phyloP scores from a whole-genome alignment of 2,329 filamentous ascomycete genomes.

The Aureobasidium melanogenum region DNA sequence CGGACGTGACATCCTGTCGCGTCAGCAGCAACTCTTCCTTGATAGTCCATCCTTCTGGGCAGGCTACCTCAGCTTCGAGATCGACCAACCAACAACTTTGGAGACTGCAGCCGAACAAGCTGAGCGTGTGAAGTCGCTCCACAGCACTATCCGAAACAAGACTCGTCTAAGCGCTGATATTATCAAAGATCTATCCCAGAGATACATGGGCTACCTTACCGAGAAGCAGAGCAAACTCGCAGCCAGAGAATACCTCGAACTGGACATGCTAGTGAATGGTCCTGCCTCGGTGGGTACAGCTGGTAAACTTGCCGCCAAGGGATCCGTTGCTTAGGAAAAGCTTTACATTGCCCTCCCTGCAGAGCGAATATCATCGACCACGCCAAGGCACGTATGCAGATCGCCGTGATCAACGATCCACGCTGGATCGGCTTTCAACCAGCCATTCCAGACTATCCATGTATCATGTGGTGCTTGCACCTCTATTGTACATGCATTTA shows the following conservation, averaged over 20 bases:
- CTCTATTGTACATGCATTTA: neutral
- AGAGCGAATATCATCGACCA: neutral
- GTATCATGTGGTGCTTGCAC: neutral
- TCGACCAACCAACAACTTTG: conserved; percentile 65
- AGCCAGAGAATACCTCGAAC: conserved; percentile 73
- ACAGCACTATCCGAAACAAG: conserved; percentile 64
- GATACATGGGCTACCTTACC: conserved; percentile 77
- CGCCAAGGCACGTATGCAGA: neutral
- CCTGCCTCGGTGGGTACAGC: conserved; percentile 23
- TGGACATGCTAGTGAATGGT: conserved; percentile 84
- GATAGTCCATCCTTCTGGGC: conserved; percentile 86
- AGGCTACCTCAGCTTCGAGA: conserved; percentile 80
- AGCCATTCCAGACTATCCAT: neutral
- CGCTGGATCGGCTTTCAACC: conserved; percentile 4
- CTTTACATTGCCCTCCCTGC: neutral
- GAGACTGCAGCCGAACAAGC: conserved; percentile 58
- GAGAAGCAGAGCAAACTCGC: conserved; percentile 73
- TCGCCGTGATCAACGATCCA: neutral
- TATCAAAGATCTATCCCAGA: conserved; percentile 66
- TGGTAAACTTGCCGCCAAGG: neutral
- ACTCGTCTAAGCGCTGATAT: conserved; percentile 58
- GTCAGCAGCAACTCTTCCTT: conserved; percentile 73
- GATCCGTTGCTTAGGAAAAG: neutral
- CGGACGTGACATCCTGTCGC: conserved; percentile 72
- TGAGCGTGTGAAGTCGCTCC: conserved; percentile 69